Base-by-base conservation (phyloP, 768 basidiomycete species). In the Pisolithus sp. region DNA sequence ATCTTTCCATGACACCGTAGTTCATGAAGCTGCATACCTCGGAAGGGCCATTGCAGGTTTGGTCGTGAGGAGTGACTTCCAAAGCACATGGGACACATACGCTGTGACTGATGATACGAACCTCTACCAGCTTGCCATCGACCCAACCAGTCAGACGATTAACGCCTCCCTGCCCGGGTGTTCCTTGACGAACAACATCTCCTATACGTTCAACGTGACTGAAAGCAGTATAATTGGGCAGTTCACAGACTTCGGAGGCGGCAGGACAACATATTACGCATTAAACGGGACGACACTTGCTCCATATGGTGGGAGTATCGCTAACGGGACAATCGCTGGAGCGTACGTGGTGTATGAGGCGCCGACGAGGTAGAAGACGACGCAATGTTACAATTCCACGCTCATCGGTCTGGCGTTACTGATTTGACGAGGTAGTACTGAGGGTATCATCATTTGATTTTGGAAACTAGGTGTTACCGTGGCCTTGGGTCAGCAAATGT, bases 11-110 rank as follows among this genome's bases (percentile, higher is more conserved):
- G 26, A 12, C 40, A 23, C 9, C 3, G 18, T 18, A 57, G 57
- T 52, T 18, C 57, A 58, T 20, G 48, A 58, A 6, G 55, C 55
- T 30, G 55, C 52, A 21, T 58, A 45, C 30, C 55, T 58, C 18
- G 52, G 39, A 6, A 55, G 57, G 30, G 48, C 55, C 15, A 21
- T 58, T 17, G 49, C 52, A 23, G 17, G 9, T 1, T 39, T 41
- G 1, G 40, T 39, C 9, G 3, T 13, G 15, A 7, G 23, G 5
- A 48, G 44, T 8, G 9, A 12, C 1, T 56, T 56, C 47, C 49
- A 55, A 24, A 49, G 51, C 8, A 41, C 52, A 2, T 56, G 47
- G 49, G 50, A 43, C 13, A 56, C 49, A 5, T 58, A 56, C 12
- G 55, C 50, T 17, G n/a, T 58, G 34, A 47, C 57, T 2, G 57